These are phyloP conservation scores for Leishmania tarentolae DNA, from an alignment of 208 protist genomes.

Conservation along the genomic window DNA sequence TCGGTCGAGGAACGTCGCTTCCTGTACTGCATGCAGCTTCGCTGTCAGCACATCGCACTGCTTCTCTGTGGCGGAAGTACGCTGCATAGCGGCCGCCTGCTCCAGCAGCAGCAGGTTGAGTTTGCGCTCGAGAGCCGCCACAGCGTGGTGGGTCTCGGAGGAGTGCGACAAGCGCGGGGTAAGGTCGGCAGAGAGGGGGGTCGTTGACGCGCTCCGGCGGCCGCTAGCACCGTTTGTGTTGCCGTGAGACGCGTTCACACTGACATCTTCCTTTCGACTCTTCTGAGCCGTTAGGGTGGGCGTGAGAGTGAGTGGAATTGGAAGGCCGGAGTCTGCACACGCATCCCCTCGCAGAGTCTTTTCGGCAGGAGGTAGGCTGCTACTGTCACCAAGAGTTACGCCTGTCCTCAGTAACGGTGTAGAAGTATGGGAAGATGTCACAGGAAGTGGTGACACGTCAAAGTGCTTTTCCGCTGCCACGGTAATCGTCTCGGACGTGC, in stretches of 20 bases:
- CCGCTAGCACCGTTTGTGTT: background rate
- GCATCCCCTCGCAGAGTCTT: background rate
- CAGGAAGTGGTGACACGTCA: background rate
- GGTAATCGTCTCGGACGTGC: background rate
- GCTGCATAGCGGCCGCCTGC: constrained; percentile 61
- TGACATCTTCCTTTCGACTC: background rate
- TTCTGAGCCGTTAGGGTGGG: background rate
- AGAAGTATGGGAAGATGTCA: background rate
- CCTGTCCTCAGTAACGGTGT: background rate
- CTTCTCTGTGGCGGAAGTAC: constrained; percentile 43
- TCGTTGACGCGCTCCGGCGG: constrained; percentile 12
- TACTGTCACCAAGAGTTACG: no score
- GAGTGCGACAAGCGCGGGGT: constrained; percentile 24
- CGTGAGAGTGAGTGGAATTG: background rate
- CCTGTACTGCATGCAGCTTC: constrained; percentile 59
- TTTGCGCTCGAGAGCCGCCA: constrained; percentile 57
- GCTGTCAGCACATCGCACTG: constrained; percentile 55
- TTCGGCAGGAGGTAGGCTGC: background rate
- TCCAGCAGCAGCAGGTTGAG: constrained; percentile 65
- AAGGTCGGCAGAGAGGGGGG: constrained; percentile 17
- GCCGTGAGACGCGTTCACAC: background rate
- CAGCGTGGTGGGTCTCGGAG: constrained; percentile 36
- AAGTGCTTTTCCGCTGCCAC: background rate
- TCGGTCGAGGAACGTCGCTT: constrained; percentile 64
- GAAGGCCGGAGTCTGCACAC: background rate